Percentiles rank a stretch among this genome's conserved stretches.
These are phyloP conservation scores for Pyrenula massariospora DNA, from an alignment of 495 filamentous ascomycete species.

Conservation along the genomic window DNA sequence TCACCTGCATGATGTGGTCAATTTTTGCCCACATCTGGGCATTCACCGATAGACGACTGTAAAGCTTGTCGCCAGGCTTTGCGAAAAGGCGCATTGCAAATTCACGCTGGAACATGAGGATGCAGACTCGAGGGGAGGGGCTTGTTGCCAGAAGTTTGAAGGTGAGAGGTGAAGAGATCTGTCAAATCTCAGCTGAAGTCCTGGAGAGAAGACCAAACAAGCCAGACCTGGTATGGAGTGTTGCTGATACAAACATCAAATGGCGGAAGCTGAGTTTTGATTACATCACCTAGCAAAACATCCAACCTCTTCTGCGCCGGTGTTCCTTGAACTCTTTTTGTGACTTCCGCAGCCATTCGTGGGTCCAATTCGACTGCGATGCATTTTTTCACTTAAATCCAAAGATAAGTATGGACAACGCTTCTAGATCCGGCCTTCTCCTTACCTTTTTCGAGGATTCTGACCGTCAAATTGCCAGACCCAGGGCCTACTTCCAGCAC, in stretches of 20 bases:
- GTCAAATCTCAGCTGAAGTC: slow-evolving; percentile 3
- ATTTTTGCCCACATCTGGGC: slow-evolving; percentile 90
- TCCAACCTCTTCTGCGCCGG: slow-evolving; percentile 71
- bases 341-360: slow-evolving; percentile 92
- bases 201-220: slow-evolving; percentile 1
- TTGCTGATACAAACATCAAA: slow-evolving; percentile 92
- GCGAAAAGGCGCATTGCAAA: slow-evolving; percentile 70
- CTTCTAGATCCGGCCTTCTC: too few species aligned
- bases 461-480: slow-evolving; percentile 79
- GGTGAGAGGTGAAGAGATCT: slow-evolving; percentile 84
- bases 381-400: slow-evolving; percentile 69
- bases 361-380: slow-evolving; percentile 92
- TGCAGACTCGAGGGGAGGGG: slow-evolving; percentile 61
- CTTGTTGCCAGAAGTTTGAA: slow-evolving; percentile 76
- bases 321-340: slow-evolving; percentile 83
- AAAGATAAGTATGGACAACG: not conserved
- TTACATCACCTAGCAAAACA: slow-evolving; percentile 82
- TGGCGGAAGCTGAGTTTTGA: slow-evolving; percentile 76
- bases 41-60: slow-evolving; percentile 78
- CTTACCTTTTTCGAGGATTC: too few species aligned
- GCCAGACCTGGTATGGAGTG: slow-evolving; percentile 68
- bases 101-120: slow-evolving; percentile 81
- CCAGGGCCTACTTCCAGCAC: slow-evolving; percentile 69
- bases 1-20: slow-evolving; percentile 83
- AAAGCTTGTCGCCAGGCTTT: slow-evolving; percentile 68